Base-by-base conservation (phyloP, 2,329 filamentous ascomycete genomes). In the Penicillium sp. region DNA sequence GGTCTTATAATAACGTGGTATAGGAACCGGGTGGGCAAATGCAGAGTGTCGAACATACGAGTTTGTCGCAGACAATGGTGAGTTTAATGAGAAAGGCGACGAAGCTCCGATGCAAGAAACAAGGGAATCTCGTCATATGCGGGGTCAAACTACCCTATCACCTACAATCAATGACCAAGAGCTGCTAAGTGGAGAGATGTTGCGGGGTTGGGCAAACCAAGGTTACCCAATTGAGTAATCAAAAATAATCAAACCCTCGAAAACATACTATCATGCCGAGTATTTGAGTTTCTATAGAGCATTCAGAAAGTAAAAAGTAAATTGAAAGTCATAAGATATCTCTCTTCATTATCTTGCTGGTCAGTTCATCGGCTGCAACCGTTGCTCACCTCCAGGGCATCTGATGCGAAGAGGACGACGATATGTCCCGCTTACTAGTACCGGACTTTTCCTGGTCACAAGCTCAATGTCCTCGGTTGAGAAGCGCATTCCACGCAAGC, bases 11-110 rank as follows among this genome's bases (percentile, higher is more conserved):
- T 18, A n/a, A 18, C 42, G 3, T 33, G 26, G 14, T 23, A 40
- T 61, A 85, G 85, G 84, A 35, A 90, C 87, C 5, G 85, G 82
- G 4, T 90, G 88, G 88, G 69, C 71, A 6, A 90, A 91, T 69
- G 84, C 85, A 47, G 87, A 90, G 72, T 85, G 77, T 65, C 82
- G 88, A 53, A 83, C 83, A 2, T 90, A 85, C 69, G 76, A 79
- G 45, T 88, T 89, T 64, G 31, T 41, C 22, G 18, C 11, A 6
- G 15, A 48, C 5, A 20, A n/a, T 9, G 42, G 11, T 6, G 25
- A 14, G 12, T 9, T 40, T 2, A 33, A 18, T 15, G 27, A 46
- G 14, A 18, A 27, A 23, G 20, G 4, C 2, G 47, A 54, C 27
- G 35, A 56, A 25, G 35, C 33, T 6, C 25, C 26, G 8, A 37